Percentiles rank a stretch among this genome's conserved stretches.
Conservation (phyloP, 345 rosid genomes). For the Rhodamnia argentea region DNA sequence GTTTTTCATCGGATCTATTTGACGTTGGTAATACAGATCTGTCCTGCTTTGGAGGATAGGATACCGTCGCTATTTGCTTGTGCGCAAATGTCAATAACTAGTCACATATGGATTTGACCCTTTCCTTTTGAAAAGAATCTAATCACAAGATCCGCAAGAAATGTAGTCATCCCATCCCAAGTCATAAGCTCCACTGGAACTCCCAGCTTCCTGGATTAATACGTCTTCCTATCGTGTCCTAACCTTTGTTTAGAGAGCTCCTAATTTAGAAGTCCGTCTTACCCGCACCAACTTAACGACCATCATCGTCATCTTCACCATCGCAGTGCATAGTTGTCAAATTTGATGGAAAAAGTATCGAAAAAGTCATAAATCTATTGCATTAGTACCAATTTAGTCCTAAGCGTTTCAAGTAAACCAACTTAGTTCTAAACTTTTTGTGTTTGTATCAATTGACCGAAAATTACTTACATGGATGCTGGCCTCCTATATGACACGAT, state of each 20-base stretch:
- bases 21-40: not conserved
- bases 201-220: not conserved
- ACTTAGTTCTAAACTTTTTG: no score
- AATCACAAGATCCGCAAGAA: fast-evolving
- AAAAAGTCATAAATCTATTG: no score
- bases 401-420: no score
- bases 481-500: no score
- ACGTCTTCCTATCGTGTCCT: not conserved
- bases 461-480: no score
- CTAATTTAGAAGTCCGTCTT: not conserved
- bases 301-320: not conserved
- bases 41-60: not conserved
- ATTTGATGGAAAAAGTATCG: no score
- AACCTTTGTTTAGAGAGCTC: not conserved
- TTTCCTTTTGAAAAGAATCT: not conserved
- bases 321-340: no score
- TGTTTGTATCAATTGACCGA: no score
- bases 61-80: not conserved
- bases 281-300: not conserved
- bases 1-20: not conserved
- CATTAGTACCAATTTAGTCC: no score
- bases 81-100: not conserved
- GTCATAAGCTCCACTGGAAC: not conserved
- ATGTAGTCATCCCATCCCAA: not conserved
- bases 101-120: fast-evolving